phyloP scores from a whole-genome alignment of 2,329 filamentous ascomycete species.

The Fusarium tricinctum region DNA sequence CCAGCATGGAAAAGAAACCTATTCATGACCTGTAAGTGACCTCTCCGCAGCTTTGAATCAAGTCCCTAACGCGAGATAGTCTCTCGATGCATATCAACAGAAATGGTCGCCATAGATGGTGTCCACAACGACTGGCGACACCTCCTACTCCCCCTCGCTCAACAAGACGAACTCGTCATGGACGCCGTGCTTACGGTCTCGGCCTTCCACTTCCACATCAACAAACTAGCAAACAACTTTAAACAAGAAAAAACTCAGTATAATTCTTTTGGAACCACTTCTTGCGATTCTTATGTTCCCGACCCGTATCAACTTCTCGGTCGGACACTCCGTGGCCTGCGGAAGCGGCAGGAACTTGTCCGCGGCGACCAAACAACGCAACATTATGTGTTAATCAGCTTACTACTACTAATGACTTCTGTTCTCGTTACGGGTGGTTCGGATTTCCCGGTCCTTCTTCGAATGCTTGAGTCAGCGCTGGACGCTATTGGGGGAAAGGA shows the following conservation, averaged over 20 bases:
- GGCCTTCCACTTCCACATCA: constrained; percentile 39
- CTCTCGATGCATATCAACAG: constrained; percentile 40
- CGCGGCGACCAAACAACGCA: constrained; percentile 20
- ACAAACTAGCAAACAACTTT: neutral
- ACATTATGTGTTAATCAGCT: constrained; percentile 42
- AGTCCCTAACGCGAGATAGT: neutral
- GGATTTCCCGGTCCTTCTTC: constrained; percentile 48
- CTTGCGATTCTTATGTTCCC: neutral
- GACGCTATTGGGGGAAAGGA: constrained; percentile 46
- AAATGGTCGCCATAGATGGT: constrained; percentile 48
- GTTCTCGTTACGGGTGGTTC: constrained; percentile 47
- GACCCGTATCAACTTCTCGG: constrained; percentile 40
- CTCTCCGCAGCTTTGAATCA: accelerated
- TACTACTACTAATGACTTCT: constrained; percentile 45
- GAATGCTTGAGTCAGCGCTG: constrained; percentile 49
- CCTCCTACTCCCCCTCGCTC: constrained; percentile 40
- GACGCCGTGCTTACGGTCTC: constrained; percentile 42
- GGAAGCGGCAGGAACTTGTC: constrained; percentile 37
- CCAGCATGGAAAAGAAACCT: constrained; percentile 37
- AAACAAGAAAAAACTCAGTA: neutral
- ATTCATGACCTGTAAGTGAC: constrained; percentile 35
- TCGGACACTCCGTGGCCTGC: constrained; percentile 30
- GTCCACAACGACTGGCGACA: constrained; percentile 48
- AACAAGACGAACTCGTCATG: constrained; percentile 42
- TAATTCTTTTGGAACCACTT: neutral